Percentiles rank a stretch among this genome's conserved stretches.
Evolutionary conservation across 441 rosid genomes (phyloP).

Genomic region (Arabidopsis hybrid): DNA sequence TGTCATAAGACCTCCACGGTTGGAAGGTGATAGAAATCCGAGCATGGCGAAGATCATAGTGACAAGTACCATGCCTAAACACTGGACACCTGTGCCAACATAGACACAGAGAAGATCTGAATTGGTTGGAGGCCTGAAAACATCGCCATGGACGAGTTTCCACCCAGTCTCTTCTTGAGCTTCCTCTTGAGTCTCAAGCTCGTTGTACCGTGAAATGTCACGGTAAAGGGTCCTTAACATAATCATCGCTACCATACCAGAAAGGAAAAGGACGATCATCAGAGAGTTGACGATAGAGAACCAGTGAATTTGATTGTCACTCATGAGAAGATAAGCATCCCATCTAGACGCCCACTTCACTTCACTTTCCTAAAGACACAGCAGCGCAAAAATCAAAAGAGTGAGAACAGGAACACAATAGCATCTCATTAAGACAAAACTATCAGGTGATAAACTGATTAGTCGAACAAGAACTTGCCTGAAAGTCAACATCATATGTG

Average conservation of each 20-base stretch:
- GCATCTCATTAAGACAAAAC: neutral
- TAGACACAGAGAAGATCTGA: slow-evolving; percentile 69
- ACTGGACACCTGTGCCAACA: slow-evolving; percentile 73
- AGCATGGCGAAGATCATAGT: slow-evolving; percentile 70
- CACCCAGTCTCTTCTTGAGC: slow-evolving; percentile 97
- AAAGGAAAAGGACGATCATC: slow-evolving; percentile 92
- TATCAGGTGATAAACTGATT: neutral
- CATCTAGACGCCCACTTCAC: slow-evolving; percentile 99
- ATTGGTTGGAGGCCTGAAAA: slow-evolving; percentile 68
- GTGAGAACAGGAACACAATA: slow-evolving; percentile 25
- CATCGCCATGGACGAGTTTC: slow-evolving; percentile 95
- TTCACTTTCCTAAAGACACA: slow-evolving; percentile 71
- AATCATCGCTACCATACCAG: slow-evolving; percentile 96
- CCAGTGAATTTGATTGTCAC: slow-evolving; percentile 93
- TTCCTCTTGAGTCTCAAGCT: slow-evolving; percentile 94
- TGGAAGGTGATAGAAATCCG: slow-evolving; percentile 71
- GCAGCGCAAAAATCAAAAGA: slow-evolving; percentile 3
- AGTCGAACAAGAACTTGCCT: slow-evolving; percentile 52
- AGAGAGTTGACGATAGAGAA: slow-evolving; percentile 86
- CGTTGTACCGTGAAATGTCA: slow-evolving; percentile 89
- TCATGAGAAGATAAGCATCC: slow-evolving; percentile 94
- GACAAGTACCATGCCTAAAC: slow-evolving; percentile 68
- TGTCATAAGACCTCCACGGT: slow-evolving; percentile 75
- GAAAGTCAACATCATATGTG: slow-evolving; percentile 78
- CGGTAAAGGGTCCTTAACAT: slow-evolving; percentile 91